Base-by-base conservation (phyloP, 2,329 filamentous ascomycete genomes). In the Sordariomycetes sp. region DNA sequence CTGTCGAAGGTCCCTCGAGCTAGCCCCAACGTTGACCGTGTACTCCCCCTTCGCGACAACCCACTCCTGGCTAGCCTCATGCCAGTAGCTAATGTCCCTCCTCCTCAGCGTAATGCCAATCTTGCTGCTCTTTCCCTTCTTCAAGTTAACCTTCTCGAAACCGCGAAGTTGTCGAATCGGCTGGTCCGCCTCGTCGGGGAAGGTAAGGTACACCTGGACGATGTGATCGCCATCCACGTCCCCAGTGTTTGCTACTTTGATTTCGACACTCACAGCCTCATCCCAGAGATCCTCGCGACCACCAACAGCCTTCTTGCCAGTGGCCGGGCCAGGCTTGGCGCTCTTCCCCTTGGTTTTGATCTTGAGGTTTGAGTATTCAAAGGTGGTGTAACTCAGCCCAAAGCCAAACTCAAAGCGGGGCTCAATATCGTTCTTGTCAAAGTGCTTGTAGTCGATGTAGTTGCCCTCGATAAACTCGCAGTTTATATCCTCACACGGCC, bases 371-470 rank as follows among this genome's bases (percentile, higher is more conserved):
- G 48, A 53, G 53, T 88, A 74, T 17, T 78, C 69, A 68, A 89
- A 90, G 0, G 73, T 76, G 0, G 87, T 89, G 70, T 90, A 91
- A 22, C 81, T 86, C 2, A 94, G 75, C 0, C 89, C 89, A 61
- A 81, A 90, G 0, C 89, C 89, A 64, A 94, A 95, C 59, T 87
- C 84, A 65, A 83, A 94, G 1, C 85, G 81, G 0, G 89, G 89
- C 0, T 74, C 72, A 61, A 92, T 81, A 59, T 76, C 74, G 57
- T 84, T 67, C 64, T 84, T 85, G 72, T 94, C 89, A 64, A 94
- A 94, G 66, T 90, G 77, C 7, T 89, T 83, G 71, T 95, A 92
- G 71, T 95, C 89, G 62, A 90, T 81, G 65, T 88, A 88, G 0
- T 91, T 71, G 0, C 87, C 88, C 8, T 42, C 45, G 13, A 36